These are phyloP conservation scores for Paraglomus occultum DNA, from an alignment of 192 early-diverging fungal species.

Conservation along the genomic window DNA sequence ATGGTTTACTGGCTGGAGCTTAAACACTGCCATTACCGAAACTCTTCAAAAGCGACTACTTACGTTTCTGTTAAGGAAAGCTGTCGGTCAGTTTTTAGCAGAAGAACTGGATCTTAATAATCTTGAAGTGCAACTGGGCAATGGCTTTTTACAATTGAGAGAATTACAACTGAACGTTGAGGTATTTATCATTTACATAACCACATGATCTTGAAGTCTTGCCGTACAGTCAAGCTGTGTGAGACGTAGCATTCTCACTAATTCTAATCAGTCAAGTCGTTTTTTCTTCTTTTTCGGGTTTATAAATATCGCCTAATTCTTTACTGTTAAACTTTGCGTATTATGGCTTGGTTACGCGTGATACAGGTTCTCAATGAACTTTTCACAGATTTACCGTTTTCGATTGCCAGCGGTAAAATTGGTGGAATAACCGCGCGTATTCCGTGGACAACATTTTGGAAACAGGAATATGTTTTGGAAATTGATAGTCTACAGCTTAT, in stretches of 20 bases:
- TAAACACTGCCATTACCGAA: slow-evolving; percentile 50
- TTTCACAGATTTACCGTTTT: slow-evolving; percentile 62
- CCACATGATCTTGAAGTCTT: too few relatives aligned
- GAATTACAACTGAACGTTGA: slow-evolving; percentile 78
- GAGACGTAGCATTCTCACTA: too few relatives aligned
- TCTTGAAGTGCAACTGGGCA: slow-evolving; percentile 81
- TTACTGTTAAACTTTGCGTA: too few relatives aligned
- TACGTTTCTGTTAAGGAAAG: slow-evolving; percentile 76
- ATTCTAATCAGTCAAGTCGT: too few relatives aligned
- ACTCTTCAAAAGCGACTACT: slow-evolving; percentile 81
- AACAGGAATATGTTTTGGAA: slow-evolving; percentile 70
- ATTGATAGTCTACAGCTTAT: slow-evolving; percentile 67
- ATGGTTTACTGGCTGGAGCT: slow-evolving; percentile 26
- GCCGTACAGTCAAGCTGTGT: too few relatives aligned
- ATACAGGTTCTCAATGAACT: slow-evolving; percentile 75
- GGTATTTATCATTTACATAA: slow-evolving; percentile 43
- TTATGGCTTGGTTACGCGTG: not conserved
- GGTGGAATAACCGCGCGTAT: slow-evolving; percentile 65
- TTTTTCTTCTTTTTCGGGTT: too few relatives aligned
- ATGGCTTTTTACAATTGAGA: slow-evolving; percentile 71
- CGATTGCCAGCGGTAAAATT: slow-evolving; percentile 68
- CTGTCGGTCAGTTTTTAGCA: slow-evolving; percentile 83
- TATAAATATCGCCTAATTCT: too few relatives aligned
- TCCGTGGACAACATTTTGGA: slow-evolving; percentile 86
- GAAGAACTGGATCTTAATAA: slow-evolving; percentile 74